phyloP scores from a whole-genome alignment of 306 rosid species.

The Prosopis cineraria region DNA sequence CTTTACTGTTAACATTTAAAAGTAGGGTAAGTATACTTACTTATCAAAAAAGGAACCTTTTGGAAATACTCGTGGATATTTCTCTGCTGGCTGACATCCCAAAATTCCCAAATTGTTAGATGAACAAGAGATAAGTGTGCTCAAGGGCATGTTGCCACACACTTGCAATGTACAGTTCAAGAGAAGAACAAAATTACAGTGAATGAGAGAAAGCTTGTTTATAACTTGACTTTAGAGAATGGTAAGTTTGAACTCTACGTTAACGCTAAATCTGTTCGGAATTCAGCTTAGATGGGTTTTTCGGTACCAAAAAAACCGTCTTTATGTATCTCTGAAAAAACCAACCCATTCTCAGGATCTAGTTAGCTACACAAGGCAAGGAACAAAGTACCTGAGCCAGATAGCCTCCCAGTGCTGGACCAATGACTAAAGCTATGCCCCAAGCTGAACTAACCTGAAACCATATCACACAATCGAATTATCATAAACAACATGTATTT shows the following conservation, averaged over 20 bases:
- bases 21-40: conserved; percentile 43
- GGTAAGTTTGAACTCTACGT: background rate
- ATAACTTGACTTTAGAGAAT: background rate
- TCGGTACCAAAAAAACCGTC: background rate
- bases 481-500: background rate
- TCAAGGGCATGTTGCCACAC: background rate
- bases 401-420: conserved; percentile 90
- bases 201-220: no score
- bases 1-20: background rate
- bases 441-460: conserved; percentile 78
- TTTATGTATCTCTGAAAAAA: no score
- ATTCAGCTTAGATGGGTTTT: background rate
- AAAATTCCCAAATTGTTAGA: conserved; percentile 16
- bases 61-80: conserved; percentile 44
- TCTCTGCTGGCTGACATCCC: conserved; percentile 47
- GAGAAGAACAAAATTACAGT: no score
- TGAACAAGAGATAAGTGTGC: background rate
- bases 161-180: background rate
- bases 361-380: background rate
- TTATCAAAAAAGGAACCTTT: conserved; percentile 67
- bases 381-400: conserved; percentile 71
- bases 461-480: conserved; percentile 18
- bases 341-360: no score
- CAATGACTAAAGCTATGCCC: conserved; percentile 76
- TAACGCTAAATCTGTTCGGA: background rate